Base-by-base conservation (phyloP, 495 filamentous ascomycete species). In the Penicillium bovifimosum region DNA sequence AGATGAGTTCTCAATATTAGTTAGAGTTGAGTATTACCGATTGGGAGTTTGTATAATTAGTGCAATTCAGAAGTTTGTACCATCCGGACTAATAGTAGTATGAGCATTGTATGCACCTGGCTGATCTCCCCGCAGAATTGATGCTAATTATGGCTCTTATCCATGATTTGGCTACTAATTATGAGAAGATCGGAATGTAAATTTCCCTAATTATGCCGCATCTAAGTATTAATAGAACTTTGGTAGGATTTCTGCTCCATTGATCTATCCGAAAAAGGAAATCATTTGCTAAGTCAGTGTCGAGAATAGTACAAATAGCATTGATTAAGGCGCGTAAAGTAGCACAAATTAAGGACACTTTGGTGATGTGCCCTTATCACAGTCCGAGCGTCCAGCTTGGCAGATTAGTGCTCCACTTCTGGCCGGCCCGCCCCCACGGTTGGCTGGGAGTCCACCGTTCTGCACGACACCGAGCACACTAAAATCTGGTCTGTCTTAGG, bases 371-470 rank as follows among this genome's bases (percentile, higher is more conserved):
- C 18, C 31, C 11, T 47, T 35, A 47, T 47, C 43, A 47, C 43
- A 43, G 48, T 41, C 39, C 39, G 39, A 41, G 39, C 39, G 39
- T 41, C 39, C n/a, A 10, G 0, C 20, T 41, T 41, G 39, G 39
- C 20, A 5, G 18, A 41, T 41, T 41, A 41, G 39, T 7, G 39
- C 9, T 16, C 27, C 26, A 16, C n/a, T n/a, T 5, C 27, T 44
- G 41, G 27, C n/a, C 41, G 41, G 41, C 26, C 27, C 26, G 27
- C 3, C 27, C 17, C n/a, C 27, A 44, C 41, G 41, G 41, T 65
- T 62, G 55, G 54, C 41, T 54, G 49, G 49, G 52, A 53, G 42
- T 41, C 42, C 52, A 53, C 61, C 61, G 58, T 54, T 58, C 55
- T 54, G 58, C 48, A 61, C 17, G 17, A 47, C 50, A 43, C 39